These are phyloP conservation scores for Trichoderma gracile DNA, from an alignment of 2,329 filamentous ascomycete genomes.

Conservation along the genomic window DNA sequence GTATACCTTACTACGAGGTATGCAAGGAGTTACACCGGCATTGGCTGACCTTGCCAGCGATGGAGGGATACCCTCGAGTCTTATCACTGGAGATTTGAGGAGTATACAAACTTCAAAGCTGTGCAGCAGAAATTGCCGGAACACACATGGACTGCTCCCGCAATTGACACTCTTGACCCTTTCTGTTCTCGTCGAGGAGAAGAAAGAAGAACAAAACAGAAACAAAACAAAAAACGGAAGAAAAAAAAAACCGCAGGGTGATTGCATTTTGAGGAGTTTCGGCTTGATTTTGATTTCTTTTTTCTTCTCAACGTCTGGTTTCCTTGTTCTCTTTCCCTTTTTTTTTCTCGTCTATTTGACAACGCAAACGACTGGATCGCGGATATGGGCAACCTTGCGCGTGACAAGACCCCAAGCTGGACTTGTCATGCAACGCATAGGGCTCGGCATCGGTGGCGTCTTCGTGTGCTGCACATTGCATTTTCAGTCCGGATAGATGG, in stretches of 20 bases:
- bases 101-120: neutral
- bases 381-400: constrained; percentile 11
- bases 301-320: constrained; percentile 29
- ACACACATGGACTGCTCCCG: neutral
- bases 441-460: constrained; percentile 35
- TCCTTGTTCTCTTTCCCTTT: constrained; percentile 34
- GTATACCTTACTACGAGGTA: too few relatives aligned
- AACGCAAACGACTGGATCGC: constrained; percentile 25
- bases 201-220: neutral
- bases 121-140: neutral
- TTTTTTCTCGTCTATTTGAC: neutral
- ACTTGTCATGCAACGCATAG: constrained; percentile 34
- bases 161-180: neutral
- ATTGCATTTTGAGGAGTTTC: constrained; percentile 45
- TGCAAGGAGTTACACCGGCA: too few relatives aligned
- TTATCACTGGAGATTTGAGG: neutral
- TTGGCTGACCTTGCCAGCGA: neutral
- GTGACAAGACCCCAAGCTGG: constrained; percentile 19
- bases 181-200: neutral
- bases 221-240: constrained; percentile 32
- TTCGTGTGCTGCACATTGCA: constrained; percentile 38
- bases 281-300: constrained; percentile 27
- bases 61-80: neutral
- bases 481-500: constrained; percentile 42
- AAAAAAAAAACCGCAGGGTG: constrained; percentile 62